A percentile compares a stretch with the other conserved stretches of the same genome.
phyloP scores from a whole-genome alignment of 2,329 filamentous ascomycete genomes.

The Diaporthe citri region DNA sequence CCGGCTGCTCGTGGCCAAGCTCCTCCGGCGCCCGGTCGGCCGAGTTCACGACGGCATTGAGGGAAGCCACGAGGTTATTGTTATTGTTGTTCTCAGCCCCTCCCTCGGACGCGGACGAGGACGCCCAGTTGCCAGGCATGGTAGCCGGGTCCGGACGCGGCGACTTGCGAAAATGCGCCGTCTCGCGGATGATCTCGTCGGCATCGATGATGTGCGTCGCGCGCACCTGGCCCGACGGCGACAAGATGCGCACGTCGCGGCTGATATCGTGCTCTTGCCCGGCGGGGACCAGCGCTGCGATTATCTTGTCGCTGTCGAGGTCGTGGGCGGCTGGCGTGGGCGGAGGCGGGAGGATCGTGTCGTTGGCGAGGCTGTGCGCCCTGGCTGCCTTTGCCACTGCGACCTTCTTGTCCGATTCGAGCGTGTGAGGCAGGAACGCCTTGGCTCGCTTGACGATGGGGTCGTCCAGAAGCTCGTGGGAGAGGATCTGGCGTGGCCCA shows the following conservation, averaged over 20 bases:
- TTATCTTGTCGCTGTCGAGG: constrained; percentile 21
- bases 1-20: neutral
- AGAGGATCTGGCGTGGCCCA: constrained; percentile 23
- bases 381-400: neutral
- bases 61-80: constrained; percentile 8
- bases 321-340: neutral
- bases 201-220: constrained; percentile 28
- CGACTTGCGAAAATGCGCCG: constrained; percentile 37
- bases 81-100: neutral
- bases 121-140: constrained; percentile 32
- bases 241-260: constrained; percentile 39
- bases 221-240: constrained; percentile 36
- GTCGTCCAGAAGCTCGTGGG: constrained; percentile 38
- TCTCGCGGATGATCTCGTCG: constrained; percentile 32
- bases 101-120: constrained; percentile 19
- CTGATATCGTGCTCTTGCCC: constrained; percentile 18
- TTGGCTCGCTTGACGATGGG: constrained; percentile 15
- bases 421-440: constrained; percentile 24
- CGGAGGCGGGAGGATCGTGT: neutral
- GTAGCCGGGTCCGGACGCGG: constrained; percentile 31
- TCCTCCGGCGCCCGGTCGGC: constrained; percentile 21
- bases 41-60: constrained; percentile 23
- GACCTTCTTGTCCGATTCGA: constrained; percentile 34
- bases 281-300: neutral
- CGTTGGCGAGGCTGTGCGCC: constrained; percentile 23